A percentile compares a stretch with the other conserved stretches of the same genome.
Evolutionary conservation across 2,329 filamentous ascomycete genomes (phyloP).

Genomic region (Coniochaeta sp.): DNA sequence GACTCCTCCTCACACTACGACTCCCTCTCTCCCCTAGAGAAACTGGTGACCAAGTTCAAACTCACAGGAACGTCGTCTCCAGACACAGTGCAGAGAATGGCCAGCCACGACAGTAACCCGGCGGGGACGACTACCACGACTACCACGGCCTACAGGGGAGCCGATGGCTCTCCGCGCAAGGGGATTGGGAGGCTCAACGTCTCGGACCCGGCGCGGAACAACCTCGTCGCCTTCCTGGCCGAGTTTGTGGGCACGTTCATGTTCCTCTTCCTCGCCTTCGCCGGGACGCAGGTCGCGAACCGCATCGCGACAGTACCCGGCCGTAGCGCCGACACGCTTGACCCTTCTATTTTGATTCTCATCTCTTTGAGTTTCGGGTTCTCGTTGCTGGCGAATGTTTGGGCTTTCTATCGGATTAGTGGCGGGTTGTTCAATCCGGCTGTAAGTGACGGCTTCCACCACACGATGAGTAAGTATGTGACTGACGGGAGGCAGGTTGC

Average conservation of each 20-base stretch:
- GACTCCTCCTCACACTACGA: too few species aligned
- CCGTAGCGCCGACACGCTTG: constrained; percentile 1
- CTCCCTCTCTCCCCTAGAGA: not conserved
- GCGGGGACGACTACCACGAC: too few species aligned
- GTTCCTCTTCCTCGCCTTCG: constrained; percentile 35
- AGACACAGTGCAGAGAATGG: not conserved
- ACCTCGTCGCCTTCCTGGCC: constrained; percentile 27
- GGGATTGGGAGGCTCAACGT: not conserved
- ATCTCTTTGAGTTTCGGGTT: constrained; percentile 34
- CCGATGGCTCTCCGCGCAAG: too few species aligned
- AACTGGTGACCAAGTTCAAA: not conserved
- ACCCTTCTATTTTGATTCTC: constrained; percentile 24
- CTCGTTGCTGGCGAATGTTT: constrained; percentile 38
- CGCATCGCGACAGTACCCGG: constrained; percentile 8
- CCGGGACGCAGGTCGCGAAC: constrained; percentile 20
- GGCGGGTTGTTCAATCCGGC: constrained; percentile 34
- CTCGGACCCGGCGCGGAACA: constrained; percentile 8
- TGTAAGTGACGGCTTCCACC: too few species aligned
- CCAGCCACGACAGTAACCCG: not conserved
- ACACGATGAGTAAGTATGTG: too few species aligned
- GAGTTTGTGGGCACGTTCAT: constrained; percentile 36
- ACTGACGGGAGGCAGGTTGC: too few species aligned
- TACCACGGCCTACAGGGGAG: too few species aligned
- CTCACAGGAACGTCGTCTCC: not conserved
- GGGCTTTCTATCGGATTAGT: constrained; percentile 42